Percentiles rank a stretch among this genome's conserved stretches.
Conservation (phyloP, 2,329 filamentous ascomycete genomes). For the Fusarium sp. region DNA sequence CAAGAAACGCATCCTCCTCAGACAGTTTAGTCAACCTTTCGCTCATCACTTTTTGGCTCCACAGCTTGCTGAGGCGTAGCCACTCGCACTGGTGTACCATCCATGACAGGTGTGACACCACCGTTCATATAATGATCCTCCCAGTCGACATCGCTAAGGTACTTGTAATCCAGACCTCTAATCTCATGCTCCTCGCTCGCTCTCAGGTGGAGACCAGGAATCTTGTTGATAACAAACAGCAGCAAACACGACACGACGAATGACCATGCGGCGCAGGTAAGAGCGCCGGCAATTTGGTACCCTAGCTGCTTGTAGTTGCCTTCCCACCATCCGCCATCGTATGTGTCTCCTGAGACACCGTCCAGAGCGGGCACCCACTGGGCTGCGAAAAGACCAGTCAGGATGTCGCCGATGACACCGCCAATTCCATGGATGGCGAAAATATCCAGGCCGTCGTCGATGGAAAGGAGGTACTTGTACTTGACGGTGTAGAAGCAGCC, state of each 20-base stretch:
- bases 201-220: constrained; percentile 67
- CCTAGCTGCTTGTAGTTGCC: constrained; percentile 66
- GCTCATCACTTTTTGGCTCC: constrained; percentile 20
- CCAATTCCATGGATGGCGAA: constrained; percentile 70
- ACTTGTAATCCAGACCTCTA: constrained; percentile 60
- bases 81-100: constrained; percentile 24
- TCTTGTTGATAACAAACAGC: constrained; percentile 67
- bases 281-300: constrained; percentile 67
- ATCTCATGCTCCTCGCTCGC: constrained; percentile 67
- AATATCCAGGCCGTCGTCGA: constrained; percentile 70
- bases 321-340: constrained; percentile 63
- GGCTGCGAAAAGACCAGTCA: constrained; percentile 69
- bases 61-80: constrained; percentile 11
- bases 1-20: neutral
- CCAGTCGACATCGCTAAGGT: constrained; percentile 47
- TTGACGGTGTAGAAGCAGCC: constrained; percentile 61
- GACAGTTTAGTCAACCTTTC: constrained; percentile 5
- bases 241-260: constrained; percentile 65
- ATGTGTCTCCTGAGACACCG: constrained; percentile 56
- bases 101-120: constrained; percentile 30
- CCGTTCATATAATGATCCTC: constrained; percentile 37
- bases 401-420: constrained; percentile 66
- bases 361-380: constrained; percentile 62
- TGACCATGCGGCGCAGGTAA: constrained; percentile 65
- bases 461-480: constrained; percentile 62